phyloP scores from a whole-genome alignment of 371 early-diverging fungal genomes.

The Rhizomucor miehei region DNA sequence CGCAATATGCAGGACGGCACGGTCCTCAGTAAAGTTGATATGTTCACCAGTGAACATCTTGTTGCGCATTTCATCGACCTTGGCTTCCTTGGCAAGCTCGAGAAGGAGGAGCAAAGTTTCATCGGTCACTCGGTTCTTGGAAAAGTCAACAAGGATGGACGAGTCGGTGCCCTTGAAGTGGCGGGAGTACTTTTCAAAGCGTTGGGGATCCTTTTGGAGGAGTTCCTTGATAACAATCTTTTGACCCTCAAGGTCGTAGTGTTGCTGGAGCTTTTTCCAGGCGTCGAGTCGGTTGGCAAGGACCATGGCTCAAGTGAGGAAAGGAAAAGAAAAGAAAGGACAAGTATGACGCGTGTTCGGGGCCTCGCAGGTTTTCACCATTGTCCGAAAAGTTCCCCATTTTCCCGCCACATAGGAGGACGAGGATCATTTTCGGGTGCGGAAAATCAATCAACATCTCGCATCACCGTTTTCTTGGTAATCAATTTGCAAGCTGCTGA shows the following conservation, averaged over 20 bases:
- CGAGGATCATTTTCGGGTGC: too few relatives aligned
- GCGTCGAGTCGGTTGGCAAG: constrained; percentile 69
- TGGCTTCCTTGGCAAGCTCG: constrained; percentile 80
- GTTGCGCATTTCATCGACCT: constrained; percentile 81
- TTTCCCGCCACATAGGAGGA: not conserved
- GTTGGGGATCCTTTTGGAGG: constrained; percentile 70
- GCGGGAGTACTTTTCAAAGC: constrained; percentile 79
- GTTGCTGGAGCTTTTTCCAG: constrained; percentile 84
- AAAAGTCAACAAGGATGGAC: constrained; percentile 86
- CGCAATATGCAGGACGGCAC: constrained; percentile 96
- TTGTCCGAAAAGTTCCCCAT: not conserved
- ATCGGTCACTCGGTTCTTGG: constrained; percentile 88
- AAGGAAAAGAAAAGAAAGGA: constrained; percentile 5
- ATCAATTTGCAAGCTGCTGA: too few relatives aligned
- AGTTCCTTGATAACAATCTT: constrained; percentile 73
- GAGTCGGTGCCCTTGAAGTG: constrained; percentile 70
- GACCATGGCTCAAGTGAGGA: constrained; percentile 49
- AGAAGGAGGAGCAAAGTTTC: constrained; percentile 79
- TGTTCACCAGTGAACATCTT: constrained; percentile 95
- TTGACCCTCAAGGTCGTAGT: constrained; percentile 78
- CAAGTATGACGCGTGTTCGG: not conserved
- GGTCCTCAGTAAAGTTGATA: constrained; percentile 98
- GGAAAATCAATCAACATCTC: too few relatives aligned
- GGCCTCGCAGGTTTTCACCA: too few relatives aligned
- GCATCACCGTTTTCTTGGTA: too few relatives aligned